Base-by-base conservation (phyloP, 768 basidiomycete genomes). In the Tephrocybe sp. region DNA sequence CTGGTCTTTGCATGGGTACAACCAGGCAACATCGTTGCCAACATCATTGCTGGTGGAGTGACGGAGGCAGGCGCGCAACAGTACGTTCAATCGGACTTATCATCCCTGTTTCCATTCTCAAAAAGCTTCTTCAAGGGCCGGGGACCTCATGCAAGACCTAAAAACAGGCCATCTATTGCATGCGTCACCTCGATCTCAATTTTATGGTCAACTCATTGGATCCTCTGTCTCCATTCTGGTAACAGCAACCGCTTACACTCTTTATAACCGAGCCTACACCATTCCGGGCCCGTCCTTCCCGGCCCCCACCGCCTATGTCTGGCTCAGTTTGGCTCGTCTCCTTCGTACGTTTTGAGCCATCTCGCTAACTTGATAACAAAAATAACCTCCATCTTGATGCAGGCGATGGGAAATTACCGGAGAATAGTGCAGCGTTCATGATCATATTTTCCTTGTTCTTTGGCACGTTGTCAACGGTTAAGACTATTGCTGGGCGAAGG, bases 141-240 rank as follows among this genome's bases (percentile, higher is more conserved):
- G 94, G 13, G 96, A 98, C 64, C 81, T 98, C 8, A 98, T 98
- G 96, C 96, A 98, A 71, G 96, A 98, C 68, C 73, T 98, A 51
- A 98, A 98, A 71, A 97, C 96, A 2, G 96, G 96, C 0, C 92
- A 97, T 66, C 73, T 98, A n/a, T 80, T 92, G 47, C 80, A 78
- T 55, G 94, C 94, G 8, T 95, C 93, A 19, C 96, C 96, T 39
- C 77, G 92, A 59, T 92, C 92, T 2, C 96, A 96, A 62, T 97
- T 98, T 65, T 95, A 86, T 59, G 92, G 92, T 8, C 92, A 98
- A 66, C 73, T 98, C 41, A 86, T 98, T 47, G 96, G 96, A 27
- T 92, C 90, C 8, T 79, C 85, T 1, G 77, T 96, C 5, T 92
- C 90, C 7, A 93, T 98, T 26, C 56, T 97, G 40, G 88, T 98